Base-by-base conservation (phyloP, 2,329 filamentous ascomycete species). In the Fusarium mundagurra region DNA sequence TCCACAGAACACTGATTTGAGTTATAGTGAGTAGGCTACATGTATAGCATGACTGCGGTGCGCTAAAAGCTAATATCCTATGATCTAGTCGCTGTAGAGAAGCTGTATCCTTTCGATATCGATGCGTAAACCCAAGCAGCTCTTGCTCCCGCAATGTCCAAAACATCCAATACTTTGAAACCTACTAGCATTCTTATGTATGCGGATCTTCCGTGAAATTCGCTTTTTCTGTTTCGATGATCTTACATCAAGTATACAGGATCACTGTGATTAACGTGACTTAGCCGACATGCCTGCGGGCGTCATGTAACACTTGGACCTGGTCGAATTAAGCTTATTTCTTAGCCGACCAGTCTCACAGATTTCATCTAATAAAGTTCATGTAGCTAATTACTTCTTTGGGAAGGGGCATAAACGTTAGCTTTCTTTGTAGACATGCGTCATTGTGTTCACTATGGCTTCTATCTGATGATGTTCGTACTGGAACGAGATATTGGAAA, bases 401-500 rank as follows among this genome's bases (percentile, higher is more conserved):
- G 11, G 34, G 34, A 55, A 29, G 24, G 51, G n/a, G 34, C 0
- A 22, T 7, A 2, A 5, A 18, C 4, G 14, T 1, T 29, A 3
- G 20, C 0, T 18, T 55, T 6, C 4, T n/a, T 55, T 13, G 6
- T 18, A n/a, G 8, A n/a, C 18, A n/a, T 10, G n/a, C 10, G 18
- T 38, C 18, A 6, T 54, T 54, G 7, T 20, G 33, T 4, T 22
- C 13, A 36, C 5, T 5, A 27, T 12, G 20, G 18, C 2, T 7
- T 39, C 14, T 0, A 18, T 22, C 4, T 29, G 34, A 8, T 22
- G 11, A 39, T 29, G 7, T 5, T 3, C 4, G 1, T 0, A 17
- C 4, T 22, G 10, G 10, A 29, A 22, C 3, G 3, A 12, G 34
- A 13, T 54, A 54, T 0, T 18, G 10, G 16, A 31, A 29, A 18